Evolutionary conservation across 2,329 filamentous ascomycete species (phyloP).

Genomic region (Cladosporium halotolerans): DNA sequence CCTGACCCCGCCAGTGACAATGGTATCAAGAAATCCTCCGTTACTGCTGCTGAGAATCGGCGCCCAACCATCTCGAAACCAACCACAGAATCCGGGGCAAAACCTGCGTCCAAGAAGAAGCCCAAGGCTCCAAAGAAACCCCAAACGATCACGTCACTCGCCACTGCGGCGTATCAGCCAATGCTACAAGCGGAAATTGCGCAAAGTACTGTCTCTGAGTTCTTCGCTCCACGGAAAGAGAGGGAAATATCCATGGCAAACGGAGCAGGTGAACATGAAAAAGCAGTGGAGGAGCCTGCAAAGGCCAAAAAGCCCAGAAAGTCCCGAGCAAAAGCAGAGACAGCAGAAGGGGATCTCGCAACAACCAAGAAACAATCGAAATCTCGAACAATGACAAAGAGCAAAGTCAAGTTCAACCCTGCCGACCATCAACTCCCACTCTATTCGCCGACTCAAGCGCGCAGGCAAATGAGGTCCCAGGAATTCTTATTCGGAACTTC

Average conservation of each 20-base stretch:
- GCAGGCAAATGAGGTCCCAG: constrained; percentile 60
- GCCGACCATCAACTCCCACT: constrained; percentile 33
- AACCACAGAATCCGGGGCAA: not conserved
- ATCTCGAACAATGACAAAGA: constrained; percentile 30
- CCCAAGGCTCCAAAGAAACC: constrained; percentile 61
- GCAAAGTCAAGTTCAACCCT: constrained; percentile 21
- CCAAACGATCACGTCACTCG: constrained; percentile 70
- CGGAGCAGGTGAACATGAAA: not conserved
- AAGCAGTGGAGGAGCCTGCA: not conserved
- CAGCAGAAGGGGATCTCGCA: constrained; percentile 2
- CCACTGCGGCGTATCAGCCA: constrained; percentile 62
- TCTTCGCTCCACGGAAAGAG: constrained; percentile 29
- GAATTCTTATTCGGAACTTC: constrained; percentile 81
- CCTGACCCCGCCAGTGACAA: constrained; percentile 2
- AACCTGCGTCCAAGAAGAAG: constrained; percentile 25
- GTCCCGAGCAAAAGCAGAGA: constrained; percentile 19
- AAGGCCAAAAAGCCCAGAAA: constrained; percentile 24
- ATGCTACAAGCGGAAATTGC: constrained; percentile 27
- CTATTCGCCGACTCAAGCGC: constrained; percentile 62
- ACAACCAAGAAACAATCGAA: constrained; percentile 26
- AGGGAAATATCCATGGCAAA: not conserved
- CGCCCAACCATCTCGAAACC: not conserved
- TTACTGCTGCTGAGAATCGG: constrained; percentile 1
- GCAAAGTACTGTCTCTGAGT: constrained; percentile 39
- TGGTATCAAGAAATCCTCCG: constrained; percentile 10